A percentile compares a stretch with the other conserved stretches of the same genome.
Evolutionary conservation across 2,329 filamentous ascomycete species (phyloP).

Genomic region (Ascochyta pisi): DNA sequence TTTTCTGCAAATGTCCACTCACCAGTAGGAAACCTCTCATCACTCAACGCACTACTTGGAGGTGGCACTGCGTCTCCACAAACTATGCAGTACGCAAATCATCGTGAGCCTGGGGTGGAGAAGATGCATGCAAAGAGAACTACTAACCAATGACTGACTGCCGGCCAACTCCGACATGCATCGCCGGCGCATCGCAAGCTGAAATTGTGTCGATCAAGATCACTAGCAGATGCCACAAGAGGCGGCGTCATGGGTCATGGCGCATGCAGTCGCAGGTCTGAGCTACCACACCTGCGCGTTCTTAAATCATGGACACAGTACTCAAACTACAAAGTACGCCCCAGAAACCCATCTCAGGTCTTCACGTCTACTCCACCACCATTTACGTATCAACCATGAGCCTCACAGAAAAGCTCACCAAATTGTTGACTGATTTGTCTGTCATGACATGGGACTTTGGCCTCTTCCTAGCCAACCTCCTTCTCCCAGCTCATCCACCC

Average conservation of each 20-base stretch:
- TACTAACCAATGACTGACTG: slow-evolving; percentile 3
- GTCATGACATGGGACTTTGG: slow-evolving; percentile 51
- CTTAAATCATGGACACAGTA: neutral
- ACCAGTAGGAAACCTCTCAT: neutral
- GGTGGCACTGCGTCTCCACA: slow-evolving; percentile 1
- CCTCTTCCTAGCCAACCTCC: slow-evolving; percentile 48
- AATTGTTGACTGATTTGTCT: slow-evolving; percentile 45
- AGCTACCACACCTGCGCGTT: neutral
- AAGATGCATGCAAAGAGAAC: slow-evolving; percentile 1
- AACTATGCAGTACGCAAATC: neutral
- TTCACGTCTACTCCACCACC: neutral
- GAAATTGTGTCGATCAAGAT: slow-evolving; percentile 6
- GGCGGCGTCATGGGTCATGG: neutral
- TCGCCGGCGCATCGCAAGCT: slow-evolving; percentile 11
- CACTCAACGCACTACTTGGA: neutral
- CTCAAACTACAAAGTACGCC: no score
- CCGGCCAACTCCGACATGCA: slow-evolving; percentile 12
- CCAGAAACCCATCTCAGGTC: neutral
- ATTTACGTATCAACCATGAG: slow-evolving; percentile 12
- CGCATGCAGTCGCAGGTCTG: slow-evolving; percentile 1
- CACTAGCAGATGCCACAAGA: slow-evolving; percentile 3
- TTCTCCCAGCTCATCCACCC: slow-evolving; percentile 47
- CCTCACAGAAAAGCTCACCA: slow-evolving; percentile 23
- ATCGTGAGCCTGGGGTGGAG: slow-evolving; percentile 1
- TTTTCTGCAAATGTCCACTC: neutral